Evolutionary conservation across 2,329 filamentous ascomycete genomes (phyloP).

Genomic region (Fusarium liriodendri): DNA sequence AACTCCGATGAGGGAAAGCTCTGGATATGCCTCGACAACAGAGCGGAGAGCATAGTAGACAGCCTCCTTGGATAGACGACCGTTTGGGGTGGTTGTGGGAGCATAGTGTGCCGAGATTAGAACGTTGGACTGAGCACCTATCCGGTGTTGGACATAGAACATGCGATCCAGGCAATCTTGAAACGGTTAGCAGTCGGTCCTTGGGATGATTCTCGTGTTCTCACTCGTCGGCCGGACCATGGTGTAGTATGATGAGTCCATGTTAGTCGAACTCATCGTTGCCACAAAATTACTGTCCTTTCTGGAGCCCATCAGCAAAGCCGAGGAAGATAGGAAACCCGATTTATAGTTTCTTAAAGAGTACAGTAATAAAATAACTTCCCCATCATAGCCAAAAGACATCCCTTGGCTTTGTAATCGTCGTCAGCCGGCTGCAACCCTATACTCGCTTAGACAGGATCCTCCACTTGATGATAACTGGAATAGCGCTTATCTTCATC

Average conservation of each 20-base stretch:
- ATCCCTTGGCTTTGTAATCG: neutral
- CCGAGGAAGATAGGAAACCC: neutral
- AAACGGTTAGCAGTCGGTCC: neutral
- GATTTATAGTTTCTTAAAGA: neutral
- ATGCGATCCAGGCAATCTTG: conserved; percentile 29
- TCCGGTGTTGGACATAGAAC: conserved; percentile 31
- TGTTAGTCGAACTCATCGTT: too few species aligned
- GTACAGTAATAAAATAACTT: neutral
- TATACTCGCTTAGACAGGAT: neutral
- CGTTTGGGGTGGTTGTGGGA: neutral
- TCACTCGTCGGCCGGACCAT: conserved; percentile 16
- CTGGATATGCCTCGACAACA: conserved; percentile 12
- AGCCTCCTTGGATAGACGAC: neutral
- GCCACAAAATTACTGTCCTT: too few species aligned
- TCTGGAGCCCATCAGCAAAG: neutral
- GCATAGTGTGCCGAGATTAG: conserved; percentile 33
- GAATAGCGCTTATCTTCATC: neutral
- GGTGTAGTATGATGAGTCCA: conserved; percentile 10
- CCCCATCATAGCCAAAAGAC: neutral
- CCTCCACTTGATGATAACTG: neutral
- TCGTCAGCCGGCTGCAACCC: neutral
- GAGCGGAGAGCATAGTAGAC: conserved; percentile 13
- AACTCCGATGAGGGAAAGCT: conserved; percentile 12
- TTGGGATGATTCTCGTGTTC: neutral
- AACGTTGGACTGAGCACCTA: conserved; percentile 31